Conservation (phyloP, 2,329 filamentous ascomycete genomes). For the Knoxdaviesia capensis region DNA sequence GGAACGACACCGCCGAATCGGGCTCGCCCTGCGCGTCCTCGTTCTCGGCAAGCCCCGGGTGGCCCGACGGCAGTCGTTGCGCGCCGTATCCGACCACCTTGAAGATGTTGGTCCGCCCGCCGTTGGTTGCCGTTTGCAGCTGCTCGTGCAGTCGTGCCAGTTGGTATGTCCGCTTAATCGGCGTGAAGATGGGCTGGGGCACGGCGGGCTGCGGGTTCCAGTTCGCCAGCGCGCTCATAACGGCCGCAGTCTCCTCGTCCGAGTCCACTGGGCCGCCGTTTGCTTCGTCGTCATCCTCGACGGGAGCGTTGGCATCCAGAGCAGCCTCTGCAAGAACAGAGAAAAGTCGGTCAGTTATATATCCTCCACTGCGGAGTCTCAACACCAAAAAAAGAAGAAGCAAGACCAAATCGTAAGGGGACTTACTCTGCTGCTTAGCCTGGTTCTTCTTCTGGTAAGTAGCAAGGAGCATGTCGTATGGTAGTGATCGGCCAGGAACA, state of each 20-base stretch:
- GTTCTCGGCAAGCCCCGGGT: slow-evolving; percentile 22
- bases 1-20: slow-evolving; percentile 21
- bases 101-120: slow-evolving; percentile 45
- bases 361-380: slow-evolving; percentile 3
- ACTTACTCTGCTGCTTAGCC: slow-evolving; percentile 85
- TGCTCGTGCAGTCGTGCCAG: slow-evolving; percentile 44
- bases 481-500: slow-evolving; percentile 68
- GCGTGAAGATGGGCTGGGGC: slow-evolving; percentile 39
- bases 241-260: slow-evolving; percentile 78
- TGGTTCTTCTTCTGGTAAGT: slow-evolving; percentile 97
- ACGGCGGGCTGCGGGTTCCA: slow-evolving; percentile 65
- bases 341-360: slow-evolving; percentile 4
- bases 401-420: not conserved
- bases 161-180: slow-evolving; percentile 43
- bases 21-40: slow-evolving; percentile 40
- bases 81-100: slow-evolving; percentile 34
- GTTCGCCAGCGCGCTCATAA: slow-evolving; percentile 62
- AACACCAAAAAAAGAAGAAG: not conserved
- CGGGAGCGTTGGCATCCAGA: slow-evolving; percentile 78
- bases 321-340: slow-evolving; percentile 48
- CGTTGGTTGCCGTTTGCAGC: slow-evolving; percentile 44
- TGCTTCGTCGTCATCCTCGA: slow-evolving; percentile 69
- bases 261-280: slow-evolving; percentile 72
- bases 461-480: slow-evolving; percentile 79
- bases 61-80: slow-evolving; percentile 30